A percentile compares a stretch with the other conserved stretches of the same genome.
Conservation (phyloP, 2,329 filamentous ascomycete species). For the Alternaria triticina region DNA sequence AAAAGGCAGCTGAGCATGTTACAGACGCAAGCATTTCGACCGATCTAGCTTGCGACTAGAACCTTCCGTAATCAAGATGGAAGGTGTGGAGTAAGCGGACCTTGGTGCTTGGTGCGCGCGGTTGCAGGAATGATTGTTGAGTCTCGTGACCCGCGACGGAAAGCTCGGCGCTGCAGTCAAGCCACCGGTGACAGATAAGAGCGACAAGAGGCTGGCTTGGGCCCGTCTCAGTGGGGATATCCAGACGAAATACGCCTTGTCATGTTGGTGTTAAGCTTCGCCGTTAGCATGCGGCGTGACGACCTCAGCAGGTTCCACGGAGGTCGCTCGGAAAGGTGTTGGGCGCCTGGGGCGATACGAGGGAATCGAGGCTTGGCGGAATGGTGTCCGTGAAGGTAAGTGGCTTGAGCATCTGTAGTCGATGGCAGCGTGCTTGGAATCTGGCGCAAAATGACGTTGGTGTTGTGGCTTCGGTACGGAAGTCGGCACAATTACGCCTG, state of each 20-base stretch:
- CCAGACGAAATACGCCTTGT: constrained; percentile 18
- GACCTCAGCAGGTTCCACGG: constrained; percentile 11
- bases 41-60: constrained; percentile 1
- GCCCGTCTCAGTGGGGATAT: constrained; percentile 17
- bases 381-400: constrained; percentile 10
- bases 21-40: background rate
- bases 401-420: constrained; percentile 8
- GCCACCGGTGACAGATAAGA: constrained; percentile 21
- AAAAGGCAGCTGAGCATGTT: background rate
- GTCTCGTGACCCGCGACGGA: constrained; percentile 27
- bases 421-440: constrained; percentile 10
- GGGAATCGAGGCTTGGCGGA: constrained; percentile 22
- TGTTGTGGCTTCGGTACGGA: constrained; percentile 13
- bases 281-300: constrained; percentile 25
- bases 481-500: constrained; percentile 17
- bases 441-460: constrained; percentile 23
- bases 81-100: constrained; percentile 3
- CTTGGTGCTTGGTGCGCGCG: background rate
- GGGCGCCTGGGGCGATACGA: constrained; percentile 2
- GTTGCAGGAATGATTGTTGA: constrained; percentile 18
- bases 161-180: constrained; percentile 23
- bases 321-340: constrained; percentile 3
- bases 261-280: constrained; percentile 31
- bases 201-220: constrained; percentile 24
- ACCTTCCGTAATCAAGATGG: constrained; percentile 4